phyloP scores from a whole-genome alignment of 2,329 filamentous ascomycete species.

The Knufia fluminis region DNA sequence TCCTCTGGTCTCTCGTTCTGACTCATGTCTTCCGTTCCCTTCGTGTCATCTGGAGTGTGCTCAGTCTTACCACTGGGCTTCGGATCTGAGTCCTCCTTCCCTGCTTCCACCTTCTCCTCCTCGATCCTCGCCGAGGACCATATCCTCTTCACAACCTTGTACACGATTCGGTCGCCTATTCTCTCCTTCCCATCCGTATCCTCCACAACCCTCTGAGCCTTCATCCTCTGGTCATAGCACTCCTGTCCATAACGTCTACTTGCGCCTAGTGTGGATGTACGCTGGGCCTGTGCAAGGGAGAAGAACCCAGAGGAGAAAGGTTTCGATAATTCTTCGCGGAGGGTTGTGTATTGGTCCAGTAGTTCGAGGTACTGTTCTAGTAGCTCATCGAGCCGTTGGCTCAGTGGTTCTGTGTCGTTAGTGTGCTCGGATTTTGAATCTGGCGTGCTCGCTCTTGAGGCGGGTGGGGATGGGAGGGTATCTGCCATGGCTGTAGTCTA shows the following conservation, averaged over 20 bases:
- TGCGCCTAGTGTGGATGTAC: constrained; percentile 29
- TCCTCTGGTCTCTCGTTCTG: background rate
- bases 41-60: no score
- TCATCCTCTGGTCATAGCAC: constrained; percentile 44
- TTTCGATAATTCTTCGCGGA: constrained; percentile 19
- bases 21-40: no score
- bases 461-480: constrained; percentile 14
- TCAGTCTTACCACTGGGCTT: background rate
- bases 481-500: background rate
- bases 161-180: background rate
- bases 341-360: constrained; percentile 23
- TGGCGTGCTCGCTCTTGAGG: constrained; percentile 9
- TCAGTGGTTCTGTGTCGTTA: constrained; percentile 4
- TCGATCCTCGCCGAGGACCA: background rate
- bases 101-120: background rate
- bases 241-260: constrained; percentile 40
- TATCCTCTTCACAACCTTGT: background rate
- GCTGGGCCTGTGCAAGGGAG: constrained; percentile 41
- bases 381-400: constrained; percentile 16
- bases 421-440: background rate
- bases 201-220: constrained; percentile 31
- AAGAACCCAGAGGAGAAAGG: constrained; percentile 33
- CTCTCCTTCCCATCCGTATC: background rate
- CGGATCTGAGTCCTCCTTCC: background rate
- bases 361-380: constrained; percentile 21